Percentiles rank a stretch among this genome's conserved stretches.
Conservation (phyloP, 176 grass and related monocot species). For the Avena eriantha region DNA sequence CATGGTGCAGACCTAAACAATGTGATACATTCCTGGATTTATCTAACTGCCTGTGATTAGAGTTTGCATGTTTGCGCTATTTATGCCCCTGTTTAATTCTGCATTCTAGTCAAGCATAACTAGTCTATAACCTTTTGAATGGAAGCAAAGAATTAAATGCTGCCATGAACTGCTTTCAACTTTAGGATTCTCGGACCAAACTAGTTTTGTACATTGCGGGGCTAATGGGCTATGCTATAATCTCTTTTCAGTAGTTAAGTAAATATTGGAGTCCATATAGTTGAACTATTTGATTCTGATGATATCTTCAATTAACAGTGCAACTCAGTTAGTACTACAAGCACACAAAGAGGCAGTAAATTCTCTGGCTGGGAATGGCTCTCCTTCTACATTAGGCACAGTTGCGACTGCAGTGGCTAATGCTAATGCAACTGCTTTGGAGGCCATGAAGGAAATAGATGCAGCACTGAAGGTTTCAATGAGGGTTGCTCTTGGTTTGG, state of each 20-base stretch:
- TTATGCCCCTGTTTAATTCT: not conserved
- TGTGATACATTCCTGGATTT: constrained; percentile 13
- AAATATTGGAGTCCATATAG: constrained; percentile 22
- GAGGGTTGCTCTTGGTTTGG: constrained; percentile 76
- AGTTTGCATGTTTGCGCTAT: constrained; percentile 17
- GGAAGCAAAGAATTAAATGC: constrained; percentile 12
- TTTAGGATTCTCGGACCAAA: not conserved
- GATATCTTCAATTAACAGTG: constrained; percentile 58
- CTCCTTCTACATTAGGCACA: constrained; percentile 70
- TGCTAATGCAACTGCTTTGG: constrained; percentile 87
- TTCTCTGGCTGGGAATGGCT: constrained; percentile 80
- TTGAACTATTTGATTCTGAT: constrained; percentile 26
- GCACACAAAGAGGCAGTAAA: constrained; percentile 97
- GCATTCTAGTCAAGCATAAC: constrained; percentile 17
- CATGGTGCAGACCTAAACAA: not conserved
- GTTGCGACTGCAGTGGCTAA: constrained; percentile 94
- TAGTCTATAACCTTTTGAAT: not conserved
- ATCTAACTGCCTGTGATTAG: not conserved
- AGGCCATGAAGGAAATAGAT: constrained; percentile 91
- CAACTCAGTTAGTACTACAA: constrained; percentile 83
- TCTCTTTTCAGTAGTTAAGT: constrained; percentile 7
- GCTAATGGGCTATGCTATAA: not conserved
- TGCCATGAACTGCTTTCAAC: not conserved
- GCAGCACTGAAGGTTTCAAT: constrained; percentile 85
- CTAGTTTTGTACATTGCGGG: not conserved